These are phyloP conservation scores for Hymenoscyphus repandus DNA, from an alignment of 2,329 filamentous ascomycete species.

Conservation along the genomic window DNA sequence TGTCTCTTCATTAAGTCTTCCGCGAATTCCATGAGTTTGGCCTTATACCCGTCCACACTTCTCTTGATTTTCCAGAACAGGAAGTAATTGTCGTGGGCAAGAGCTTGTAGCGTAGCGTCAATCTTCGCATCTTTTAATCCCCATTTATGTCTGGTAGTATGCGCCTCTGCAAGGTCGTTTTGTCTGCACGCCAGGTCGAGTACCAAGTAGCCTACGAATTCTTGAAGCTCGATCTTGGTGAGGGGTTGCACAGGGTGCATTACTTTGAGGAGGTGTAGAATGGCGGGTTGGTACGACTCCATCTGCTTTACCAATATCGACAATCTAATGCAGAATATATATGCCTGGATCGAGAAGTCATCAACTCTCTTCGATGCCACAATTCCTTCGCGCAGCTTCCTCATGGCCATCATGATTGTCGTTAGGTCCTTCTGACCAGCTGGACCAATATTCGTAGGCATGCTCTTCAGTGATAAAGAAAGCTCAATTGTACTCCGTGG, in stretches of 20 bases:
- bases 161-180: constrained; percentile 68
- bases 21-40: constrained; percentile 75
- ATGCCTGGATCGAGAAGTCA: constrained; percentile 79
- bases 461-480: constrained; percentile 3
- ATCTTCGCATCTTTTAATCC: constrained; percentile 62
- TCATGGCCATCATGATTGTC: constrained; percentile 73
- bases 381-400: constrained; percentile 88
- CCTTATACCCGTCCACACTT: constrained; percentile 74
- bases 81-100: constrained; percentile 80
- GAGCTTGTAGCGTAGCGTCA: constrained; percentile 59
- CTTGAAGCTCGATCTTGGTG: constrained; percentile 65
- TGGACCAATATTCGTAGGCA: constrained; percentile 12
- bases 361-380: constrained; percentile 72
- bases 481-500: constrained; percentile 10
- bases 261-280: constrained; percentile 68
- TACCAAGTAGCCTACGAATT: constrained; percentile 75
- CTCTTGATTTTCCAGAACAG: constrained; percentile 67
- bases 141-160: constrained; percentile 57
- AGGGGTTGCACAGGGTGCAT: constrained; percentile 68
- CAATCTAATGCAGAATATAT: constrained; percentile 85
- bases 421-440: constrained; percentile 53
- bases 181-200: constrained; percentile 86
- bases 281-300: constrained; percentile 84
- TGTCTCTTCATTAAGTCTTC: constrained; percentile 69
- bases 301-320: constrained; percentile 76